Evolutionary conservation across 352 stramenopile genomes (phyloP).

Genomic region (Pythium vanterpoolii): DNA sequence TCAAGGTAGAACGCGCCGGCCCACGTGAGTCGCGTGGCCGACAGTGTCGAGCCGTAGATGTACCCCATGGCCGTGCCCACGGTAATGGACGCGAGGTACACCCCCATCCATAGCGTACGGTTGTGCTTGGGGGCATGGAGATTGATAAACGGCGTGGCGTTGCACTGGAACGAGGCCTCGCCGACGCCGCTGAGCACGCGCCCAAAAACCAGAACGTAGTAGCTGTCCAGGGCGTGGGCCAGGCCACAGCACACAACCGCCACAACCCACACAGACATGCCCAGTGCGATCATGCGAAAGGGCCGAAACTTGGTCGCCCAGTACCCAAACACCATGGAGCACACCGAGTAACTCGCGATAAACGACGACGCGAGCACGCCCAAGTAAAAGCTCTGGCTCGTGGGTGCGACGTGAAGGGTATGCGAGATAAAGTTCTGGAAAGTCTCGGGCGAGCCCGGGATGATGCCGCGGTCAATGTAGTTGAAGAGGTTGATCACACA

Average conservation of each 20-base stretch:
- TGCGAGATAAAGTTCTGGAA: constrained; percentile 91
- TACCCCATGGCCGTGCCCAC: constrained; percentile 90
- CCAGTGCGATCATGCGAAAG: constrained; percentile 89
- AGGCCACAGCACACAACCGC: constrained; percentile 86
- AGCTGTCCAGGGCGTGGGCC: constrained; percentile 74
- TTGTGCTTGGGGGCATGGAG: constrained; percentile 65
- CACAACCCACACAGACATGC: constrained; percentile 88
- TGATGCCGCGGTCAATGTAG: constrained; percentile 95
- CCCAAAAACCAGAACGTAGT: constrained; percentile 86
- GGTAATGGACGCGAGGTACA: constrained; percentile 92
- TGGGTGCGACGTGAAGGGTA: constrained; percentile 57
- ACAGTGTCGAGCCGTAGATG: constrained; percentile 81
- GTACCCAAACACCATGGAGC: constrained; percentile 90
- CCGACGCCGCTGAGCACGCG: constrained; percentile 87
- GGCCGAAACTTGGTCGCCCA: constrained; percentile 83
- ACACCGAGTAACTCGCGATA: constrained; percentile 92
- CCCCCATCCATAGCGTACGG: constrained; percentile 86
- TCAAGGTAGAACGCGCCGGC: constrained; percentile 85
- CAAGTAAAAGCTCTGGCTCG: constrained; percentile 77
- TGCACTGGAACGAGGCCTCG: constrained; percentile 92
- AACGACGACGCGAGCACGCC: constrained; percentile 91
- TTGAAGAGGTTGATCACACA: constrained; percentile 92
- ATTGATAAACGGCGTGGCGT: constrained; percentile 93
- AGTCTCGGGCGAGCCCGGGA: constrained; percentile 89
- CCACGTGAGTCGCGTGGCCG: constrained; percentile 66